These are phyloP conservation scores for Tetrahymena borealis DNA, from an alignment of 73 alveolate species.

Conservation along the genomic window DNA sequence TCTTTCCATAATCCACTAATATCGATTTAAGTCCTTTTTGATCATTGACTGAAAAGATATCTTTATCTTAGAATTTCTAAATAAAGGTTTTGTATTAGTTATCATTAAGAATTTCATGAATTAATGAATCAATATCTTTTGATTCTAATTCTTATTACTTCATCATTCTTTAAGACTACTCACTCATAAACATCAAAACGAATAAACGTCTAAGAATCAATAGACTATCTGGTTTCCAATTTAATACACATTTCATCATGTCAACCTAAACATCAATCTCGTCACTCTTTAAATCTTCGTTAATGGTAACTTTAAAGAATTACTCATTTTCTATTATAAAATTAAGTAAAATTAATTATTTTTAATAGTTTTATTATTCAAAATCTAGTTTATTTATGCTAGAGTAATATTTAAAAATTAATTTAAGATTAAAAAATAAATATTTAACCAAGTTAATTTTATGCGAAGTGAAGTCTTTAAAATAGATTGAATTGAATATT, in stretches of 20 bases:
- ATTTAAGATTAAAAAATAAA: too few species aligned
- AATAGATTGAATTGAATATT: not conserved
- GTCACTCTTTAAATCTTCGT: not conserved
- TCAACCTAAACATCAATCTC: not conserved
- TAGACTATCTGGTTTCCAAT: not conserved
- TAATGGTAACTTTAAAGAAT: not conserved
- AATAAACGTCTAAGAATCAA: not conserved
- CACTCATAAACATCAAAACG: not conserved
- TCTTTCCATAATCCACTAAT: not conserved
- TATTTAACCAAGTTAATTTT: too few species aligned
- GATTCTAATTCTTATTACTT: not conserved
- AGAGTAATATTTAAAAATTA: too few species aligned
- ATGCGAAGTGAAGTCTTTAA: too few species aligned
- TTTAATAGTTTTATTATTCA: not conserved
- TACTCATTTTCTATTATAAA: not conserved
- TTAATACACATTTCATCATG: not conserved
- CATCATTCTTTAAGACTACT: not conserved
- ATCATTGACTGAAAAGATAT: not conserved
- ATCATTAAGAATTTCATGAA: not conserved
- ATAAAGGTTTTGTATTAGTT: not conserved
- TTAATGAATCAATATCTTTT: not conserved
- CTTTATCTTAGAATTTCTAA: not conserved
- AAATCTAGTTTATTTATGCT: too few species aligned
- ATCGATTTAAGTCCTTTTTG: not conserved
- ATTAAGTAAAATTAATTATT: not conserved